A percentile compares a stretch with the other conserved stretches of the same genome.
phyloP scores from a whole-genome alignment of 1,284 basidiomycete species.

The Ceratobasidium sp. region DNA sequence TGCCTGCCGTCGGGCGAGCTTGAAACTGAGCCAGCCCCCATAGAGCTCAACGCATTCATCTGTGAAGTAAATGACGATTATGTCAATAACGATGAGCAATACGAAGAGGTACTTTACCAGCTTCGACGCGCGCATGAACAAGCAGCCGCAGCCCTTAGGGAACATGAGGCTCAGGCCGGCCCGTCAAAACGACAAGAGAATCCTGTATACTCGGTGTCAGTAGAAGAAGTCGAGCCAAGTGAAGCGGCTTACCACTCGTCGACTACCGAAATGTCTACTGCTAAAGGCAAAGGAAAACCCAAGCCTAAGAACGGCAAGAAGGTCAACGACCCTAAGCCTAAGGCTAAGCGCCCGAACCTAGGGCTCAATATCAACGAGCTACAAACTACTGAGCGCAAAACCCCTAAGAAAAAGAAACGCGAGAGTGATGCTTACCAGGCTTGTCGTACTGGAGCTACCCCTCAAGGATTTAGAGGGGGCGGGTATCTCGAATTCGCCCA shows the following conservation, averaged over 20 bases:
- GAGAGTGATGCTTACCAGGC: not conserved
- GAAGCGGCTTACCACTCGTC: not conserved
- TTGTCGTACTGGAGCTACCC: no score
- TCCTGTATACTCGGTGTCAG: no score
- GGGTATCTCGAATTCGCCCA: no score
- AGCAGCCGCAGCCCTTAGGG: no score
- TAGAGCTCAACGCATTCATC: not conserved
- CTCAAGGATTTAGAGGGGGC: no score
- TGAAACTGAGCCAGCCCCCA: no score
- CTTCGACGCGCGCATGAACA: not conserved
- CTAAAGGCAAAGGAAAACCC: not conserved
- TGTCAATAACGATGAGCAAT: not conserved
- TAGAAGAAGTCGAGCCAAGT: not conserved
- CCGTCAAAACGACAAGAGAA: no score
- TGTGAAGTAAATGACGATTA: not conserved
- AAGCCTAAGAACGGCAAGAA: not conserved
- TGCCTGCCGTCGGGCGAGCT: no score
- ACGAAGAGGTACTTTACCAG: not conserved
- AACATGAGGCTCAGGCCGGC: no score
- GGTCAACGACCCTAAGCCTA: not conserved
- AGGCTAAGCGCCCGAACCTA: not conserved
- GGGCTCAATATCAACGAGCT: not conserved
- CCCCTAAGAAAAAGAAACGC: not conserved
- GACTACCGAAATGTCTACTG: not conserved
- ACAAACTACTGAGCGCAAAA: not conserved